Evolutionary conservation across 1,284 basidiomycete genomes (phyloP).

Genomic region (Cystobasidiaceae sp.): DNA sequence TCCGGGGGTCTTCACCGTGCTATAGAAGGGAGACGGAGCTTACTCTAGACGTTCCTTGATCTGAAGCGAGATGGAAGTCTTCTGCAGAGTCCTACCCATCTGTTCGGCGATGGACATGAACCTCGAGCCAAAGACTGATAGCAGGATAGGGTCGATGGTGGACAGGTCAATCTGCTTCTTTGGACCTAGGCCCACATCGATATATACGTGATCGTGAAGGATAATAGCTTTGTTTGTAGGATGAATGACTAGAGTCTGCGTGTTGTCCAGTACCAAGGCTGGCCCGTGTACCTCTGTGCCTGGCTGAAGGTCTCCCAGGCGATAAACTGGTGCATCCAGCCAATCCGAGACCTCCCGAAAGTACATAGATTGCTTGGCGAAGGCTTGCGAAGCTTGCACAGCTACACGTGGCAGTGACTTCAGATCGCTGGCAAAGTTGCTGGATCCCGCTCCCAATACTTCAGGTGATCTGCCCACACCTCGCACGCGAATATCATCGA

Average conservation of each 20-base stretch:
- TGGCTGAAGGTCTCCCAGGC: slow-evolving; percentile 59
- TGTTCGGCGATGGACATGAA: slow-evolving; percentile 67
- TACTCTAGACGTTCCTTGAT: slow-evolving; percentile 43
- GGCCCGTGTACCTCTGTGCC: slow-evolving; percentile 73
- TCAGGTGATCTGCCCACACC: slow-evolving; percentile 79
- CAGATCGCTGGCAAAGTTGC: slow-evolving; percentile 69
- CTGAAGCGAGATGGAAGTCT: slow-evolving; percentile 63
- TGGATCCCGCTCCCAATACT: slow-evolving; percentile 49
- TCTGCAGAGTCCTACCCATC: slow-evolving; percentile 81
- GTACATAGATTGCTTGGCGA: slow-evolving; percentile 50
- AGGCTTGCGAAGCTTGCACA: not conserved
- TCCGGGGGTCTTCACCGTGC: not conserved
- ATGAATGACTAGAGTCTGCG: slow-evolving; percentile 75
- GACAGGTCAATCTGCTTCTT: slow-evolving; percentile 20
- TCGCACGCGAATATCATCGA: slow-evolving; percentile 83
- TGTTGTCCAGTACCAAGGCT: slow-evolving; percentile 83
- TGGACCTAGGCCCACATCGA: slow-evolving; percentile 30
- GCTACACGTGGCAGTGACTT: slow-evolving; percentile 49
- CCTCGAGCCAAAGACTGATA: slow-evolving; percentile 83
- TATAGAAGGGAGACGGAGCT: slow-evolving; percentile 74
- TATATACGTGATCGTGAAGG: slow-evolving; percentile 38
- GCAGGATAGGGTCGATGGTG: slow-evolving; percentile 65
- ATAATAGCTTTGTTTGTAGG: slow-evolving; percentile 39
- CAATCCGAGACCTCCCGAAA: slow-evolving; percentile 69
- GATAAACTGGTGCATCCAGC: slow-evolving; percentile 72